Conservation (phyloP, 257 asterid species). For the Forsythia suspensa region DNA sequence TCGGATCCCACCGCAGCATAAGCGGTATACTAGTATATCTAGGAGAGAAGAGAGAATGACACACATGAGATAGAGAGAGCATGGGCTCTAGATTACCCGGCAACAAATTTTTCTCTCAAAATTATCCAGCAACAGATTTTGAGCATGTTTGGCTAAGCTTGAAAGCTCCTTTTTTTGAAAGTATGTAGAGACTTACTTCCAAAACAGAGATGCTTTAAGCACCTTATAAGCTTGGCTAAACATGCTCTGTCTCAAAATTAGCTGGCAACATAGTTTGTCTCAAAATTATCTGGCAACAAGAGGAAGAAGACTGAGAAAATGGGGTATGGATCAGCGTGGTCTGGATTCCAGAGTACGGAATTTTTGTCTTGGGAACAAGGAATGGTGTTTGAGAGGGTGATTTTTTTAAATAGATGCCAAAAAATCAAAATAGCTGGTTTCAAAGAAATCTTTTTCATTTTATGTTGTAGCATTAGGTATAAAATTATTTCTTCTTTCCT, state of each 20-base stretch:
- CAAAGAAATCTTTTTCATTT: not conserved
- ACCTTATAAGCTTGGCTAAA: no score
- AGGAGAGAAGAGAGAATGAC: not conserved
- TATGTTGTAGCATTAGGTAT: not conserved
- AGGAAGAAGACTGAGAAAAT: not conserved
- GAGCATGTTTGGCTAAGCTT: not conserved
- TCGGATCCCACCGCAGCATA: no score
- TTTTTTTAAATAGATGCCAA: not conserved
- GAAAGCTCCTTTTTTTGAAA: no score
- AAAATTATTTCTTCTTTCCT: not conserved
- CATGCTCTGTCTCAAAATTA: no score
- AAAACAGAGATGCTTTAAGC: no score
- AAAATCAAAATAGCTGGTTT: not conserved
- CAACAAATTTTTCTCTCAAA: not conserved
- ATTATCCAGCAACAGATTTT: not conserved
- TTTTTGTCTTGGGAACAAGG: not conserved
- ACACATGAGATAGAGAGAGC: not conserved
- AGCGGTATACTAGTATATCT: not conserved
- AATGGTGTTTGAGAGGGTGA: not conserved
- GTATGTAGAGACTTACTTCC: no score
- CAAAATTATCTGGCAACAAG: not conserved
- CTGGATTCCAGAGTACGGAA: not conserved
- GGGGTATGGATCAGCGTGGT: not conserved
- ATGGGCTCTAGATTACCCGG: not conserved
- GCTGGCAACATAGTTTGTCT: not conserved